Percentiles rank a stretch among this genome's conserved stretches.
These are phyloP conservation scores for Aspergillus nidulans DNA, from an alignment of 495 filamentous ascomycete genomes.

Conservation along the genomic window DNA sequence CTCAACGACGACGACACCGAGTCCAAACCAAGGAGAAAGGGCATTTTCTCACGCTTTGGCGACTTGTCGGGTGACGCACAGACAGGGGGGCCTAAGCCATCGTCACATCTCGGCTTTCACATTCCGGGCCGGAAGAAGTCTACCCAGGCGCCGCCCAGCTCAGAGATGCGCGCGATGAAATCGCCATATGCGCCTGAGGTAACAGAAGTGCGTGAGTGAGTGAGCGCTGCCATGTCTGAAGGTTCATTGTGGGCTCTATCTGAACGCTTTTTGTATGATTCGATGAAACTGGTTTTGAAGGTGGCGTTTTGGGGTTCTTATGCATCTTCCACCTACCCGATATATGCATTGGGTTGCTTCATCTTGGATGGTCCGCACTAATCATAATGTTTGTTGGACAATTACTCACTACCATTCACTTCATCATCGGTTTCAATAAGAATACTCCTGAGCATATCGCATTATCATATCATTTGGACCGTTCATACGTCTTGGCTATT, in stretches of 20 bases:
- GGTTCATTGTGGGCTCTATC: neutral
- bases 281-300: neutral
- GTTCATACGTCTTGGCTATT: neutral
- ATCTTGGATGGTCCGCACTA: conserved; percentile 1
- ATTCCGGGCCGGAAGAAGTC: conserved; percentile 69
- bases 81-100: conserved; percentile 46
- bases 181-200: conserved; percentile 21
- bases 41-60: conserved; percentile 83
- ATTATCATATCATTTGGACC: too few relatives aligned
- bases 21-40: conserved; percentile 66
- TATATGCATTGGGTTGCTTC: conserved; percentile 1
- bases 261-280: conserved; percentile 1
- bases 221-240: conserved; percentile 6
- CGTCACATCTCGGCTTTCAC: conserved; percentile 53
- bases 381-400: conserved; percentile 3
- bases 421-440: too few relatives aligned
- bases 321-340: neutral
- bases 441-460: too few relatives aligned
- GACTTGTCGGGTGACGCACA: conserved; percentile 46
- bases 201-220: conserved; percentile 25
- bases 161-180: conserved; percentile 61
- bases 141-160: conserved; percentile 65
- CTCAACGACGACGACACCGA: conserved; percentile 76
- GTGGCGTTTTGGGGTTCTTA: neutral
- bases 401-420: too few relatives aligned